Evolutionary conservation across 2,329 filamentous ascomycete genomes (phyloP), one percentile per base, ranked within the genome.

Genomic region (Fusarium sp.): DNA sequence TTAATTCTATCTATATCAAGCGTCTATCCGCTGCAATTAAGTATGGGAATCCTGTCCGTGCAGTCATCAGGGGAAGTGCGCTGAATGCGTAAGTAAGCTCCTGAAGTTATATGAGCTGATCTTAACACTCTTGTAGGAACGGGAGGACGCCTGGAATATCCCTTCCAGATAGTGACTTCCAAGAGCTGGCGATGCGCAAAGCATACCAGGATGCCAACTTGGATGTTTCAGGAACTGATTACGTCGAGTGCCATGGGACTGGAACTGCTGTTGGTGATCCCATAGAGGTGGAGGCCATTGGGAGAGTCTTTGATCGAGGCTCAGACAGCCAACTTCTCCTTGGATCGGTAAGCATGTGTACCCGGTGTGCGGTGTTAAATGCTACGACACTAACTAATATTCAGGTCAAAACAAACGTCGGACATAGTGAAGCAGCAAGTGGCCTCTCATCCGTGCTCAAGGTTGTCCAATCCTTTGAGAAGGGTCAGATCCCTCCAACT

Each of bases 61-160:
- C 48, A 11, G 22, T 51, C 3, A 24, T 51, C 4, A 35, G 48
- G 4, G 48, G 48, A 9, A 51, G 48, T 11, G 48, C 31, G 14
- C 6, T 51, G 0, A 51, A 51, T 31, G 48, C 48, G 48, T 35
- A 51, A 51, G 48, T 20, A 3, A 14, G 5, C 6, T 22, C 3
- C 31, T 10, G 1, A 10, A 13, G 0, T 7, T 7, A 0, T 24
- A 14, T 7, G 11, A 5, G 1, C 11, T 0, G 1, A 35, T 3
- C 0, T n/a, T 51, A 8, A 51, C 2, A 24, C 31, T 10, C n/a
- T 14, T 2, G 0, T 3, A 51, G 48, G 7, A 51, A 51, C 6
- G 48, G 48, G 17, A 51, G 31, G 6, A 51, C 48, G 4, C 31
- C 48, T 3, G 48, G 48, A 10, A 51, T 51, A 24, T 51, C 48